Conservation (phyloP, 108 stramenopile species). For the Phaeodactylum tricornutum region DNA sequence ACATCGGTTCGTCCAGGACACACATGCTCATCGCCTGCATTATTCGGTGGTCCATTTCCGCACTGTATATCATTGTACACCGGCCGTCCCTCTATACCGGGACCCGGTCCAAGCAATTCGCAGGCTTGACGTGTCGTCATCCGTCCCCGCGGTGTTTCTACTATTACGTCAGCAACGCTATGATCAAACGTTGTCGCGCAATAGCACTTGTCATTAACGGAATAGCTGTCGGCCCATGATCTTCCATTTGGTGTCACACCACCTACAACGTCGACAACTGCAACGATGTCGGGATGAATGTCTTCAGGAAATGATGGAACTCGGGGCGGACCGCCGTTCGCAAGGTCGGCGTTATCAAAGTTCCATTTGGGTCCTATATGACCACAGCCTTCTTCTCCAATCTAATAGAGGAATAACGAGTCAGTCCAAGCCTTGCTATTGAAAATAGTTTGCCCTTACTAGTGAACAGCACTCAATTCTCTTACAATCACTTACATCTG, state of each 20-base stretch:
- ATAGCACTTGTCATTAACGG: not conserved
- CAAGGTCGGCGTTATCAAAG: slow-evolving; percentile 4
- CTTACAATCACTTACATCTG: no score
- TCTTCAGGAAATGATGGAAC: no score
- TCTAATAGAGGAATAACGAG: no score
- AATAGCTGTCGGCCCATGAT: slow-evolving; percentile 6
- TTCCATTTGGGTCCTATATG: slow-evolving; percentile 12
- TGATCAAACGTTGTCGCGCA: slow-evolving; percentile 4
- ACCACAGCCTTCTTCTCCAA: slow-evolving; percentile 7
- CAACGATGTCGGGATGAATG: no score
- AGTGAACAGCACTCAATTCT: no score
- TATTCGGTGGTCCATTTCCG: slow-evolving; percentile 6
- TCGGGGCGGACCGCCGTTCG: no score
- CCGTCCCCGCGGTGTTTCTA: not conserved
- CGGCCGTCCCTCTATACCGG: slow-evolving; percentile 2
- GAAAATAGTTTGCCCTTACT: no score
- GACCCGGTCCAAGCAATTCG: not conserved
- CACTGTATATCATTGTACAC: slow-evolving; percentile 7
- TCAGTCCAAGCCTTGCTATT: no score
- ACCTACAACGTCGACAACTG: no score
- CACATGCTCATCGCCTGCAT: slow-evolving; percentile 8
- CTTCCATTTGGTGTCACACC: no score
- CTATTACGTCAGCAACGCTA: not conserved
- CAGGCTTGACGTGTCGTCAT: not conserved
- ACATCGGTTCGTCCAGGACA: slow-evolving; percentile 9